Evolutionary conservation across 805 yeast genomes (phyloP).

Genomic region (Cyberlindnera sargentensis): DNA sequence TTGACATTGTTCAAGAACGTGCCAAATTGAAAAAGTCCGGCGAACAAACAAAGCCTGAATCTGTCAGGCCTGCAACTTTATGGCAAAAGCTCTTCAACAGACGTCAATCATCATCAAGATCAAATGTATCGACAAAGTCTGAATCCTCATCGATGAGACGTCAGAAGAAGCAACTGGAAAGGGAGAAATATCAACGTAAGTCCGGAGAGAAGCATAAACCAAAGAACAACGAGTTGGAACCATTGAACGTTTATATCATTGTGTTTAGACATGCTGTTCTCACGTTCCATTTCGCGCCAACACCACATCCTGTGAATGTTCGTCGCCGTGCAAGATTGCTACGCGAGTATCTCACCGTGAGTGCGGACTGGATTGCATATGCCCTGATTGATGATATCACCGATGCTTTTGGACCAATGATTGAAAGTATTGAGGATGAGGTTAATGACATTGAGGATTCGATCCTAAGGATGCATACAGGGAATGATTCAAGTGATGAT

Average conservation of each 20-base stretch:
- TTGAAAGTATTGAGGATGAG: conserved; percentile 88
- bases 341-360: conserved; percentile 80
- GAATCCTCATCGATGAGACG: conserved; percentile 22
- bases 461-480: conserved; percentile 77
- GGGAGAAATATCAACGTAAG: conserved; percentile 33
- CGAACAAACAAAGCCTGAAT: conserved; percentile 1
- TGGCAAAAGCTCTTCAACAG: conserved; percentile 9
- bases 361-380: conserved; percentile 96
- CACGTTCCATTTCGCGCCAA: conserved; percentile 89
- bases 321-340: conserved; percentile 86
- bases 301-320: conserved; percentile 95
- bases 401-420: conserved; percentile 96
- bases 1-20: conserved; percentile 73
- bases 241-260: conserved; percentile 86
- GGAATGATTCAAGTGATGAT: conserved; percentile 30
- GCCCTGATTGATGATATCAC: conserved; percentile 95
- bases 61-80: conserved; percentile 3
- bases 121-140: conserved; percentile 9
- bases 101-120: conserved; percentile 9
- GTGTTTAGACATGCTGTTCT: conserved; percentile 88
- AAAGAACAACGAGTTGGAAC: conserved; percentile 57
- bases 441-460: conserved; percentile 94
- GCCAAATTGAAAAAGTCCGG: not conserved
- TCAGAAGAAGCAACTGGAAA: conserved; percentile 26
- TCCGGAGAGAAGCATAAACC: conserved; percentile 39